Conservation (phyloP, 192 early-diverging fungal species). For the Podila minutissima region DNA sequence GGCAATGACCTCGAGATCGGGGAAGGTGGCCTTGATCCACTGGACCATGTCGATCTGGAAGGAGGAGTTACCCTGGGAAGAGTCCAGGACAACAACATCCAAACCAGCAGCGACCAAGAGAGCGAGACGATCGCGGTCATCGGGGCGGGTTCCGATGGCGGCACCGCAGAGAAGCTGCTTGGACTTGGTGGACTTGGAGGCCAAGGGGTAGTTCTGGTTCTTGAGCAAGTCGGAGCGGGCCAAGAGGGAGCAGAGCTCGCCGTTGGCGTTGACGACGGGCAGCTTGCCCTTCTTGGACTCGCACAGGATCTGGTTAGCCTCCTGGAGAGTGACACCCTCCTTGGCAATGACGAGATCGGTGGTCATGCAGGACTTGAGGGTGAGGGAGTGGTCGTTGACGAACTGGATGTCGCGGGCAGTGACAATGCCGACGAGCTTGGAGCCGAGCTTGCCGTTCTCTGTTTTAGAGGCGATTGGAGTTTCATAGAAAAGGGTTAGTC, state of each 20-base stretch:
- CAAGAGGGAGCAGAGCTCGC: constrained; percentile 89
- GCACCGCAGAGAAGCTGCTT: constrained; percentile 96
- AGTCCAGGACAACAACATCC: constrained; percentile 97
- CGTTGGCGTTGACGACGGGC: constrained; percentile 88
- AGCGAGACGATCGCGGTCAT: constrained; percentile 84
- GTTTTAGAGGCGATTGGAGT: not conserved
- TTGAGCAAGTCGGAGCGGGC: constrained; percentile 96
- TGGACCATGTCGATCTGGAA: constrained; percentile 97
- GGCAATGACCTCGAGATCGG: constrained; percentile 85
- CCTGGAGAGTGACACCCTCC: constrained; percentile 87
- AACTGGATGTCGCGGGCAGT: constrained; percentile 98
- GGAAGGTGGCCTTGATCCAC: constrained; percentile 89
- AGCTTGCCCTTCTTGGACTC: constrained; percentile 97
- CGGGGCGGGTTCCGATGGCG: constrained; percentile 90
- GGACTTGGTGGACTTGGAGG: constrained; percentile 80
- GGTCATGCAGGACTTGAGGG: constrained; percentile 88
- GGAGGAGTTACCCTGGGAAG: constrained; percentile 93
- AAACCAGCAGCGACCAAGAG: constrained; percentile 93
- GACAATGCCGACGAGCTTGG: constrained; percentile 95
- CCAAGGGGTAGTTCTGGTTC: constrained; percentile 95
- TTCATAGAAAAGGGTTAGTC: too few species aligned
- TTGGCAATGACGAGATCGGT: constrained; percentile 87
- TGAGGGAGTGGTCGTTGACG: constrained; percentile 70
- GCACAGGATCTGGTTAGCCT: constrained; percentile 90
- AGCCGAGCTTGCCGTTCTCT: constrained; percentile 87